phyloP scores from a whole-genome alignment of 2,329 filamentous ascomycete species.

The Alternaria brassicicola region DNA sequence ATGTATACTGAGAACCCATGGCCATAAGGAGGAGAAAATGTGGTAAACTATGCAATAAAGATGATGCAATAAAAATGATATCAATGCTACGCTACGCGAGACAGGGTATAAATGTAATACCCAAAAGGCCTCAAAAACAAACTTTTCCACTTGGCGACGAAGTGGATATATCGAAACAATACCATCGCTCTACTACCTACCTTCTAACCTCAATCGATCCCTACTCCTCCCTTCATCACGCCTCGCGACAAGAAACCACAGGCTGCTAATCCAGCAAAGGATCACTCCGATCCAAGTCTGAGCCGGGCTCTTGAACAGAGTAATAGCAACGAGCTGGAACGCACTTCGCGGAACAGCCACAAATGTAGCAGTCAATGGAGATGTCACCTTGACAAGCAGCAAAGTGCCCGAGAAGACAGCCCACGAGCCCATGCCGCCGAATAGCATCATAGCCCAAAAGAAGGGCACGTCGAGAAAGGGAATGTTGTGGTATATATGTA shows the following conservation, averaged over 20 bases:
- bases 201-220: slow-evolving; percentile 44
- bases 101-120: too few species aligned
- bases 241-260: slow-evolving; percentile 56
- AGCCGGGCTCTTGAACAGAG: slow-evolving; percentile 55
- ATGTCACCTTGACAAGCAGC: slow-evolving; percentile 57
- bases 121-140: too few species aligned
- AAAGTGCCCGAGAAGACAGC: slow-evolving; percentile 58
- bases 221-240: slow-evolving; percentile 49
- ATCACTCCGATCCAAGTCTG: slow-evolving; percentile 60
- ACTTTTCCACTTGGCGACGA: background rate
- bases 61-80: too few species aligned
- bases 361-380: slow-evolving; percentile 58
- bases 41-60: too few species aligned
- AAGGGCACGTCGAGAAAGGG: slow-evolving; percentile 62
- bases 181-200: slow-evolving; percentile 22
- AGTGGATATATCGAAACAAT: background rate
- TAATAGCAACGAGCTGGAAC: slow-evolving; percentile 57
- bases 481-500: slow-evolving; percentile 58
- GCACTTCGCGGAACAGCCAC: slow-evolving; percentile 57
- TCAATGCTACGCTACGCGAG: too few species aligned
- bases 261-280: slow-evolving; percentile 57
- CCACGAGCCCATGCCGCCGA: slow-evolving; percentile 56
- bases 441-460: slow-evolving; percentile 61
- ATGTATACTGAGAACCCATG: too few species aligned
- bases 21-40: too few species aligned